Conservation (phyloP, 2,329 filamentous ascomycete genomes). For the Verticillium albo-atrum region DNA sequence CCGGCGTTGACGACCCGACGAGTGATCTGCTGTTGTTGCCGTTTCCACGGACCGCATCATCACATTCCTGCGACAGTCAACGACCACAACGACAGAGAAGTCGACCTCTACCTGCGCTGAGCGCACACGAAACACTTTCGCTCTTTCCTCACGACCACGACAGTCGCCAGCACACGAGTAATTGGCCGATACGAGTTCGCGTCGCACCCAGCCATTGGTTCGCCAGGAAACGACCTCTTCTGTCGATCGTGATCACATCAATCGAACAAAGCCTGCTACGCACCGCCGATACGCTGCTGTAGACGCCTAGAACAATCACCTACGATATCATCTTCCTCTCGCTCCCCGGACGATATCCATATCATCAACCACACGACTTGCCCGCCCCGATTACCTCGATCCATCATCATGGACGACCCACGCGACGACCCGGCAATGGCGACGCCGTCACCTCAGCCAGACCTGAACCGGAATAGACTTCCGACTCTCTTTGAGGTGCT, state of each 20-base stretch:
- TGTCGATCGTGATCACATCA: neutral
- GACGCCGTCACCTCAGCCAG: conserved; percentile 51
- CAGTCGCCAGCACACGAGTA: neutral
- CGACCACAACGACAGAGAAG: neutral
- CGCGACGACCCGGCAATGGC: conserved; percentile 12
- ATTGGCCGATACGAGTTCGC: neutral
- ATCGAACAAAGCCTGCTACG: neutral
- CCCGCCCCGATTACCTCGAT: neutral
- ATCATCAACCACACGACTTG: neutral
- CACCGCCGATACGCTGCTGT: neutral
- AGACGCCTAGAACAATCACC: neutral
- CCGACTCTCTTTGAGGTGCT: conserved; percentile 95
- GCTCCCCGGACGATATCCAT: neutral
- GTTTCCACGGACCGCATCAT: neutral
- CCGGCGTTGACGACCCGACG: neutral
- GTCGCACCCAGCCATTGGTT: neutral
- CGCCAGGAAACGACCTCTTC: neutral
- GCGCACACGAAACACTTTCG: neutral
- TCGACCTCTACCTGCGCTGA: neutral
- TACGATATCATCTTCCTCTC: neutral
- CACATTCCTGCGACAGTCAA: neutral
- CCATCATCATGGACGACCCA: neutral
- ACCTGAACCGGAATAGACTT: conserved; percentile 71
- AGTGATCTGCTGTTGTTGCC: neutral
- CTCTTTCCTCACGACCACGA: neutral